phyloP scores from a whole-genome alignment of 2,329 filamentous ascomycete species.

The Escovopsis sp. region DNA sequence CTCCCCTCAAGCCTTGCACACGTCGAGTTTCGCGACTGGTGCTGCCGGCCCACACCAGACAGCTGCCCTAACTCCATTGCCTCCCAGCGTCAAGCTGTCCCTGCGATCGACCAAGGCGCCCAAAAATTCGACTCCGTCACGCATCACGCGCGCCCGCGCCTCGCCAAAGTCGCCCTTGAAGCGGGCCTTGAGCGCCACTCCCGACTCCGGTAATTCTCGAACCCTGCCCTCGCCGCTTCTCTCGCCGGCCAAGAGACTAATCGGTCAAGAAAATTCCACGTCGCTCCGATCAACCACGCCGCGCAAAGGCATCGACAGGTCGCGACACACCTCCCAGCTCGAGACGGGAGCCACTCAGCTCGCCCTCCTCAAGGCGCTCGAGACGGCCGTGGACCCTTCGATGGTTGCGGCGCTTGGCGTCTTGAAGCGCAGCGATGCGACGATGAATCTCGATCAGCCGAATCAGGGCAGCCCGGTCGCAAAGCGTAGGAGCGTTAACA shows the following conservation, averaged over 20 bases:
- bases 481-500: constrained; percentile 79
- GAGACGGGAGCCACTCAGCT: constrained; percentile 39
- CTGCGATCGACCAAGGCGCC: constrained; percentile 46
- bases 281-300: constrained; percentile 18
- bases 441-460: constrained; percentile 71
- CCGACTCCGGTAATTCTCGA: constrained; percentile 53
- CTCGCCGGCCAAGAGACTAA: constrained; percentile 20
- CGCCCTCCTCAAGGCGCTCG: constrained; percentile 34
- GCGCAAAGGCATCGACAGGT: constrained; percentile 24
- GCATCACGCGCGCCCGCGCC: constrained; percentile 46
- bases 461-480: constrained; percentile 73
- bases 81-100: constrained; percentile 51
- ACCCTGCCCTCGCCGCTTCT: constrained; percentile 30
- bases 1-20: constrained; percentile 19
- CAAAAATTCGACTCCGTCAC: constrained; percentile 29
- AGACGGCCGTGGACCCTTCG: constrained; percentile 22
- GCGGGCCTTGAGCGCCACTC: constrained; percentile 54
- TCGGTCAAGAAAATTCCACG: constrained; percentile 28
- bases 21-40: constrained; percentile 13
- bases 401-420: constrained; percentile 47
- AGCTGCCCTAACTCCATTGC: constrained; percentile 47
- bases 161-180: constrained; percentile 73
- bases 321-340: constrained; percentile 40
- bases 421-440: constrained; percentile 79
- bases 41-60: constrained; percentile 23